These are phyloP conservation scores for Aspergillus biplanus DNA, from an alignment of 495 filamentous ascomycete genomes.

Conservation along the genomic window DNA sequence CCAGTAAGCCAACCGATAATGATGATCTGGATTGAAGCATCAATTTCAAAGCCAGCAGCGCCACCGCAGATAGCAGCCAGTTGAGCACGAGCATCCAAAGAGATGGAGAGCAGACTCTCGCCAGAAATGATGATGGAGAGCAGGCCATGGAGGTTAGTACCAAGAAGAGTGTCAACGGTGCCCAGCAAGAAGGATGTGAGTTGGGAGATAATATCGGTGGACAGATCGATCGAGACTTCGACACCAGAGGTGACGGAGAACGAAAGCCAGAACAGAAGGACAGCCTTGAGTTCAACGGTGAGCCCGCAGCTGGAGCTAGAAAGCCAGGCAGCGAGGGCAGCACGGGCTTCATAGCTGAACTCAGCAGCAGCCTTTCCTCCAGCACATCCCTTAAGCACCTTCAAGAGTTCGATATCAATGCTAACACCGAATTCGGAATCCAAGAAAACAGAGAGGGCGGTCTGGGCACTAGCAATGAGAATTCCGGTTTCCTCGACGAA, in stretches of 20 bases:
- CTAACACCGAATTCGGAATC: conserved; percentile 36
- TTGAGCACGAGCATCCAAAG: conserved; percentile 42
- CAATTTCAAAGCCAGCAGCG: conserved; percentile 36
- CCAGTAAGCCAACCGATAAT: conserved; percentile 49
- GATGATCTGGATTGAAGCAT: conserved; percentile 33
- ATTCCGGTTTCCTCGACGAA: conserved; percentile 37
- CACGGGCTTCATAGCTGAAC: conserved; percentile 36
- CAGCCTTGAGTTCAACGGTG: conserved; percentile 46
- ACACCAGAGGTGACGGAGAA: conserved; percentile 31
- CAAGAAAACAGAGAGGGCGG: conserved; percentile 43
- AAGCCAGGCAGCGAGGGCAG: conserved; percentile 45
- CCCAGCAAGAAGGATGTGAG: conserved; percentile 38
- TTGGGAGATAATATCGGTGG: conserved; percentile 32
- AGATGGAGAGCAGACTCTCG: conserved; percentile 39
- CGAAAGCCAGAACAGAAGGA: conserved; percentile 48
- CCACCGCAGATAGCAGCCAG: conserved; percentile 47
- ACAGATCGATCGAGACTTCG: conserved; percentile 36
- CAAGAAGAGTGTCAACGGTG: conserved; percentile 33
- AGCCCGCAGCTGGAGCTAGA: conserved; percentile 41
- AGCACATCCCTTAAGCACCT: conserved; percentile 35
- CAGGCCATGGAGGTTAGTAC: conserved; percentile 40
- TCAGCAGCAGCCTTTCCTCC: conserved; percentile 37
- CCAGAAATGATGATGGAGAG: conserved; percentile 40
- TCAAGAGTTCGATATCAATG: conserved; percentile 30
- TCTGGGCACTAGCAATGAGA: conserved; percentile 36